These are phyloP conservation scores for Pythium angustatum DNA, from an alignment of 352 stramenopile species.

Conservation along the genomic window DNA sequence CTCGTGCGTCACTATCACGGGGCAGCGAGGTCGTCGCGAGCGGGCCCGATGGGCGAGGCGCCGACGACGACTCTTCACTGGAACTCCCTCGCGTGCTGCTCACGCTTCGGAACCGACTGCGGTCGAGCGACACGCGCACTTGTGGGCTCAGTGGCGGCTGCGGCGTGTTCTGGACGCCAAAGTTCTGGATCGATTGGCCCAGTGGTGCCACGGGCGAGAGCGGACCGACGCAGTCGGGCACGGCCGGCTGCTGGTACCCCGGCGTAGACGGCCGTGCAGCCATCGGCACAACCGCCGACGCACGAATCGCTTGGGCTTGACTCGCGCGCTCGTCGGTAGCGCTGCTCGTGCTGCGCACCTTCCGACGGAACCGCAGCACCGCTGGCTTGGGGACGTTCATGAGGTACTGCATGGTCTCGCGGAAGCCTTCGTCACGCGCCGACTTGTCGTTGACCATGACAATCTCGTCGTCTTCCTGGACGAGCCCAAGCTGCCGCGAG, in stretches of 20 bases:
- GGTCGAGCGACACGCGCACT: constrained; percentile 21
- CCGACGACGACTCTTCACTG: too few species aligned
- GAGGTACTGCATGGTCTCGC: constrained; percentile 83
- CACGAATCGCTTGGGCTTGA: constrained; percentile 6
- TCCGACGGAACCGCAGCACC: constrained; percentile 69
- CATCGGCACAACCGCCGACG: not conserved
- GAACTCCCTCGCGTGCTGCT: constrained; percentile 9
- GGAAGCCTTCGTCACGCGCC: constrained; percentile 57
- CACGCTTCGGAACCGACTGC: constrained; percentile 18
- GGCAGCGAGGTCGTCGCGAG: not conserved
- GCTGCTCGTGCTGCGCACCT: not conserved
- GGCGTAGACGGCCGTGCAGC: constrained; percentile 8
- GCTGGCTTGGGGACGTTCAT: constrained; percentile 84
- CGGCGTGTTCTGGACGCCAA: not conserved
- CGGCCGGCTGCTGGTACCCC: constrained; percentile 6
- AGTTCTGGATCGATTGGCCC: constrained; percentile 1
- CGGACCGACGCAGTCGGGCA: constrained; percentile 16
- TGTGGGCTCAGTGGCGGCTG: constrained; percentile 13
- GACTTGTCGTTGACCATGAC: constrained; percentile 74
- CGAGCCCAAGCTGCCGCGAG: constrained; percentile 63
- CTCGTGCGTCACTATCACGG: not conserved
- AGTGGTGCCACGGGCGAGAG: constrained; percentile 12
- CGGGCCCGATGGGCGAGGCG: not conserved
- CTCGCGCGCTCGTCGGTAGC: constrained; percentile 3
- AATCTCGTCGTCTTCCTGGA: constrained; percentile 81